Conservation (phyloP, 1,284 basidiomycete genomes). For the Porodaedalea pini region DNA sequence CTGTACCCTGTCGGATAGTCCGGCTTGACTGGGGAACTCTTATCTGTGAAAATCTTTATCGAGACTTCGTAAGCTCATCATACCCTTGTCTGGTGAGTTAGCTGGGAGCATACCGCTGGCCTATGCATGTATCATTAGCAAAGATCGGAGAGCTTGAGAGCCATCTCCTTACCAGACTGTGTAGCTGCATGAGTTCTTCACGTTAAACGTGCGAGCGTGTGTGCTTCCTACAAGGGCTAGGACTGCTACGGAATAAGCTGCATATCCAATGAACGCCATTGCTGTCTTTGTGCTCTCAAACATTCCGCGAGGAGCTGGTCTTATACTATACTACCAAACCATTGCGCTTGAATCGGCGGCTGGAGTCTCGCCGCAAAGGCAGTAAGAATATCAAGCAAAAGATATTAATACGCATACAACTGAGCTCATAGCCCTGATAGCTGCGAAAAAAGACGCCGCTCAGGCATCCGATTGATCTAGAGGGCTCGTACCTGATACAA, state of each 20-base stretch:
- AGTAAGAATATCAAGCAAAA: background rate
- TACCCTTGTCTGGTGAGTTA: background rate
- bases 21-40: slow-evolving; percentile 22
- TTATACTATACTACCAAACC: background rate
- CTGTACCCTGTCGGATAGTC: slow-evolving; percentile 18
- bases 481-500: too few relatives aligned
- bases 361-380: background rate
- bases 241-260: background rate
- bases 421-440: too few relatives aligned
- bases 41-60: slow-evolving; percentile 25
- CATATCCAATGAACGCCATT: background rate
- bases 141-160: background rate
- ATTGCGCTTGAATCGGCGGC: background rate
- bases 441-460: too few relatives aligned
- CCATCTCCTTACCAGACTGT: slow-evolving; percentile 33
- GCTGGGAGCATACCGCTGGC: slow-evolving; percentile 9
- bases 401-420: background rate
- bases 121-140: background rate
- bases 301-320: background rate
- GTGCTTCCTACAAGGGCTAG: slow-evolving; percentile 11
- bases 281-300: background rate
- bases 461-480: too few relatives aligned
- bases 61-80: background rate
- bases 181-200: slow-evolving; percentile 25
- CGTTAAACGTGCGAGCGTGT: slow-evolving; percentile 39